phyloP scores from a whole-genome alignment of 208 protist species.

The Entamoeba moshkovskii region DNA sequence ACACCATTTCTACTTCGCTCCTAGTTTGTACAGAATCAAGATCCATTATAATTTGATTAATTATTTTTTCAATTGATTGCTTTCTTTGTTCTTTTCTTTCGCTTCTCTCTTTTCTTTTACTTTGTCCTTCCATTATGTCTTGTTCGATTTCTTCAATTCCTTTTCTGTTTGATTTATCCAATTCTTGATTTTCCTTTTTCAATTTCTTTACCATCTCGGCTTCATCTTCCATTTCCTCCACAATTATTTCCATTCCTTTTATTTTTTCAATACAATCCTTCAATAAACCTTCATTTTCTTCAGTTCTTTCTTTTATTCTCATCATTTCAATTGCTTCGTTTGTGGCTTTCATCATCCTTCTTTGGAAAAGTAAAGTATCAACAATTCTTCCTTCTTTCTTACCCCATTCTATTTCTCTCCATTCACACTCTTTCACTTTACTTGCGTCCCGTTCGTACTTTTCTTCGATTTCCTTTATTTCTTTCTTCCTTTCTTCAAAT shows the following conservation, averaged over 20 bases:
- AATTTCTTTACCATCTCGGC: neutral
- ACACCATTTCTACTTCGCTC: too few species aligned
- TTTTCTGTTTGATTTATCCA: too few species aligned
- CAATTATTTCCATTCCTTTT: neutral
- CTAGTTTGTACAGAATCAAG: too few species aligned
- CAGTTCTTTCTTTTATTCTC: neutral
- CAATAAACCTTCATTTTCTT: neutral
- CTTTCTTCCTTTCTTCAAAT: neutral
- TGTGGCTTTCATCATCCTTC: neutral
- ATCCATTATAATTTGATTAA: too few species aligned
- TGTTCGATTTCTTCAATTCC: too few species aligned
- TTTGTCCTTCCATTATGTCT: too few species aligned
- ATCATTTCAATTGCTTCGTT: neutral
- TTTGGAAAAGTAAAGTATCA: neutral
- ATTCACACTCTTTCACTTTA: neutral
- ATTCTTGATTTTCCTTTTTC: too few species aligned
- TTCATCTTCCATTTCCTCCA: neutral
- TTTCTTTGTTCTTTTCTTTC: too few species aligned
- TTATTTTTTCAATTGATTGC: too few species aligned
- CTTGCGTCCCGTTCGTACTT: neutral
- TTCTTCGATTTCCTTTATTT: neutral
- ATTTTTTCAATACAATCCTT: neutral
- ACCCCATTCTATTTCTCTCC: neutral
- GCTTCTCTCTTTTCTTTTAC: too few species aligned
- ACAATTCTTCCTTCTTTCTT: neutral